Percentiles rank a stretch among this genome's conserved stretches.
phyloP scores from a whole-genome alignment of 2,329 filamentous ascomycete genomes.

The Magnaporthales sp. region DNA sequence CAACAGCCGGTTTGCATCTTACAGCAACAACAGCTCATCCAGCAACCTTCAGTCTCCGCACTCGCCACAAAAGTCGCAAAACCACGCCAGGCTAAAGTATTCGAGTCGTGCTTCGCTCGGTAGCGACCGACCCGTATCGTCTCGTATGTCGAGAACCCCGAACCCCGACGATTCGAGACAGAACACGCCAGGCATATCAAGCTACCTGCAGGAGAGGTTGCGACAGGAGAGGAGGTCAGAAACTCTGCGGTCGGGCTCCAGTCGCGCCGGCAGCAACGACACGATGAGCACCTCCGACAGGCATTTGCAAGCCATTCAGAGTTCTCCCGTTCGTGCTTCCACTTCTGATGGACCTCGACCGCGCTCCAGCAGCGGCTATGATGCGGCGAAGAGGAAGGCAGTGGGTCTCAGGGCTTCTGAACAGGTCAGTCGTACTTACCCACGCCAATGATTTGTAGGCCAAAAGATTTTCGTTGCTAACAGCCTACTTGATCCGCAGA shows the following conservation, averaged over 20 bases:
- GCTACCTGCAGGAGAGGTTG: constrained; percentile 47
- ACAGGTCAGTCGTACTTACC: constrained; percentile 32
- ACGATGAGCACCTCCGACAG: constrained; percentile 26
- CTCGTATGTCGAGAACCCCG: constrained; percentile 28
- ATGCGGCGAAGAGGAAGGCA: constrained; percentile 37
- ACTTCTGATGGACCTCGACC: constrained; percentile 28
- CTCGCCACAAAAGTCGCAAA: constrained; percentile 19
- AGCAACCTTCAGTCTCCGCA: constrained; percentile 27
- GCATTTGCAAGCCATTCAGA: constrained; percentile 25
- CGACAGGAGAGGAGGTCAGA: constrained; percentile 41
- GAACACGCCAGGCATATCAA: constrained; percentile 31
- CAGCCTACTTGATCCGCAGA: constrained; percentile 43
- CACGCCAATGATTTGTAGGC: neutral
- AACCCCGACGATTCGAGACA: constrained; percentile 32
- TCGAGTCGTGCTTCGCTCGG: constrained; percentile 20
- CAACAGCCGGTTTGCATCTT: constrained; percentile 30
- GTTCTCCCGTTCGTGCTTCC: constrained; percentile 28
- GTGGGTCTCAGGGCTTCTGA: constrained; percentile 62
- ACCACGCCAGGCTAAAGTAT: constrained; percentile 31
- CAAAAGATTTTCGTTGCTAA: neutral
- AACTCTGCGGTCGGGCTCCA: constrained; percentile 29
- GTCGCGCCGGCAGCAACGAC: constrained; percentile 24
- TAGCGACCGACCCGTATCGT: constrained; percentile 26
- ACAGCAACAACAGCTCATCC: constrained; percentile 32
- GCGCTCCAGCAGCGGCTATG: constrained; percentile 31